Evolutionary conservation across 2,329 filamentous ascomycete species (phyloP).

Genomic region (Dichotomopilus funicola): DNA sequence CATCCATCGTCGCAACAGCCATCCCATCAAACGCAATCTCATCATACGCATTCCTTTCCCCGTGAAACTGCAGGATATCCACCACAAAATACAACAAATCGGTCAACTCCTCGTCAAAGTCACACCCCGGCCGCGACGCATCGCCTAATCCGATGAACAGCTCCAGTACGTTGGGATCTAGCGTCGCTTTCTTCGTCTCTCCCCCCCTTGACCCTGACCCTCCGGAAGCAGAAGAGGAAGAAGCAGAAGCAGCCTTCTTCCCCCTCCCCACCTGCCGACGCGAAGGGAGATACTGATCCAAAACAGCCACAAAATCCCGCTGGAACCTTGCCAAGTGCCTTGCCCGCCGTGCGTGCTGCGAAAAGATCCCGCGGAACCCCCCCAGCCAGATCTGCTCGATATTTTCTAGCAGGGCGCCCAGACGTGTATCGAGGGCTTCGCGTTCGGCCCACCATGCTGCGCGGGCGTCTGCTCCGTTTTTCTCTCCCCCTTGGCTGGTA

Average conservation of each 20-base stretch:
- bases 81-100: conserved; percentile 95
- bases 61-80: conserved; percentile 93
- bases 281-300: conserved; percentile 82
- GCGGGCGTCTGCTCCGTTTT: conserved; percentile 43
- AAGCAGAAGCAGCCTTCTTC: conserved; percentile 35
- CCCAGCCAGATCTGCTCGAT: conserved; percentile 93
- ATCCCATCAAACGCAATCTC: conserved; percentile 95
- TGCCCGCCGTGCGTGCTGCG: conserved; percentile 57
- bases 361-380: conserved; percentile 92
- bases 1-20: conserved; percentile 81
- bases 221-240: no score
- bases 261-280: conserved; percentile 56
- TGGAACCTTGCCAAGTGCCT: conserved; percentile 69
- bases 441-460: conserved; percentile 86
- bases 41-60: conserved; percentile 93
- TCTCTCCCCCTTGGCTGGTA: conserved; percentile 55
- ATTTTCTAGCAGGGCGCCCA: conserved; percentile 72
- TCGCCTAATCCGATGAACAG: conserved; percentile 82
- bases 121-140: conserved; percentile 57
- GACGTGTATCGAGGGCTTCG: conserved; percentile 67
- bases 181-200: conserved; percentile 34
- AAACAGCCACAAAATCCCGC: conserved; percentile 66
- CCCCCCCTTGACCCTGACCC: conserved; percentile 25
- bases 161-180: conserved; percentile 64
- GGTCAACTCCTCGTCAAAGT: conserved; percentile 82